These are phyloP conservation scores for Emergomyces africanus DNA, from an alignment of 2,329 filamentous ascomycete species.

Conservation along the genomic window DNA sequence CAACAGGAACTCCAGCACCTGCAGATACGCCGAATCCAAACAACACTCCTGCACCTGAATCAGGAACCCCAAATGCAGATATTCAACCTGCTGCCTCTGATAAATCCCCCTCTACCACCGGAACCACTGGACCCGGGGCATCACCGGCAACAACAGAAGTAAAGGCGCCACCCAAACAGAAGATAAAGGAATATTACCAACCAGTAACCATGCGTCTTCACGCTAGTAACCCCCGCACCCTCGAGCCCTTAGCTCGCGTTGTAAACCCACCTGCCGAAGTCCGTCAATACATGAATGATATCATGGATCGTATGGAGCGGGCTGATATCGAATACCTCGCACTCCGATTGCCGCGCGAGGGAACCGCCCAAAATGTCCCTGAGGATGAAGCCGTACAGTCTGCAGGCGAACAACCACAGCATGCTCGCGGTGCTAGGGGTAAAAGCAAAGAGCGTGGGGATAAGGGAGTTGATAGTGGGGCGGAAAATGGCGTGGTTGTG, in stretches of 20 bases:
- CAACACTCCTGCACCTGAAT: background rate
- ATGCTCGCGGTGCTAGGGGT: slow-evolving; percentile 11
- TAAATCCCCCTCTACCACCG: slow-evolving; percentile 3
- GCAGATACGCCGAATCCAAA: slow-evolving; percentile 7
- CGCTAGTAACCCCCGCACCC: slow-evolving; percentile 37
- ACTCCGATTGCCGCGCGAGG: slow-evolving; percentile 39
- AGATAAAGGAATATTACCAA: slow-evolving; percentile 36
- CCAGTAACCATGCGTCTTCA: slow-evolving; percentile 45
- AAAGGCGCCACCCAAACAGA: slow-evolving; percentile 7
- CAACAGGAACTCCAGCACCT: slow-evolving; percentile 11
- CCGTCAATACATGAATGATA: slow-evolving; percentile 41
- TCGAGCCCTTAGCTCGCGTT: slow-evolving; percentile 43
- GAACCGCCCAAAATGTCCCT: slow-evolving; percentile 7
- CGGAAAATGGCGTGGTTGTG: slow-evolving; percentile 12
- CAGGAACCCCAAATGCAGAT: slow-evolving; percentile 14
- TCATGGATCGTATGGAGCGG: slow-evolving; percentile 44
- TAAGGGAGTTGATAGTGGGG: slow-evolving; percentile 16
- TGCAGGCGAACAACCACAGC: slow-evolving; percentile 10
- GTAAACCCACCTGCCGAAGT: slow-evolving; percentile 43
- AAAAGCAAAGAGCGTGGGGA: slow-evolving; percentile 17
- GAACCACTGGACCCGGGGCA: slow-evolving; percentile 4
- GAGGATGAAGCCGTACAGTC: slow-evolving; percentile 19
- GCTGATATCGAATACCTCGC: slow-evolving; percentile 45
- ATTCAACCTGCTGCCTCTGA: slow-evolving; percentile 1
- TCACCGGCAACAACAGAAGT: slow-evolving; percentile 8